Percentiles rank a stretch among this genome's conserved stretches.
Conservation (phyloP, 2,329 filamentous ascomycete species). For the Stachybotrys chlorohalonatus region DNA sequence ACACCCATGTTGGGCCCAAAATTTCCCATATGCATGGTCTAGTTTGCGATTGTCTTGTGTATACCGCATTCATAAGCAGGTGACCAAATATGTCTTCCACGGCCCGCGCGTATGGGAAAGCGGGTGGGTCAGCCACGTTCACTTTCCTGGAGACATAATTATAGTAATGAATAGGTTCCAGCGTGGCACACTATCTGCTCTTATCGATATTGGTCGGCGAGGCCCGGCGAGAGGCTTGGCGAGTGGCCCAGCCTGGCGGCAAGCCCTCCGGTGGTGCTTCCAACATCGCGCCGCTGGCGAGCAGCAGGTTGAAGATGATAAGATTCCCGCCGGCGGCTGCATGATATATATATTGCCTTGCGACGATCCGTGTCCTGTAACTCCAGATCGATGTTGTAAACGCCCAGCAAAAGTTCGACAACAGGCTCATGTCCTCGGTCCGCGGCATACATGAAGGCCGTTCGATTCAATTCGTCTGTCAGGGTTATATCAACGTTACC, state of each 20-base stretch:
- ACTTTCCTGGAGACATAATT: too few species aligned
- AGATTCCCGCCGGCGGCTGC: neutral
- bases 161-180: too few species aligned
- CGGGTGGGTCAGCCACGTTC: too few species aligned
- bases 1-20: too few species aligned
- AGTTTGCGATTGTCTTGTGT: too few species aligned
- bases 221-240: too few species aligned
- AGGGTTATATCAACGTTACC: neutral
- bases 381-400: neutral
- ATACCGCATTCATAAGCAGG: too few species aligned
- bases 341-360: neutral
- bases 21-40: too few species aligned
- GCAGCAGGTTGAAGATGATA: neutral
- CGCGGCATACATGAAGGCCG: neutral
- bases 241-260: neutral
- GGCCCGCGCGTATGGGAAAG: too few species aligned
- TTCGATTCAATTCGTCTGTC: neutral
- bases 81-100: too few species aligned
- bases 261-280: neutral
- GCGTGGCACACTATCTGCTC: too few species aligned
- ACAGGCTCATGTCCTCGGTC: neutral
- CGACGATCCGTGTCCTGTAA: neutral
- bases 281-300: neutral
- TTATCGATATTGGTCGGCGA: neutral
- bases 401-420: neutral